These are phyloP conservation scores for Xylaria flabelliformis DNA, from an alignment of 495 filamentous ascomycete species.

Conservation along the genomic window DNA sequence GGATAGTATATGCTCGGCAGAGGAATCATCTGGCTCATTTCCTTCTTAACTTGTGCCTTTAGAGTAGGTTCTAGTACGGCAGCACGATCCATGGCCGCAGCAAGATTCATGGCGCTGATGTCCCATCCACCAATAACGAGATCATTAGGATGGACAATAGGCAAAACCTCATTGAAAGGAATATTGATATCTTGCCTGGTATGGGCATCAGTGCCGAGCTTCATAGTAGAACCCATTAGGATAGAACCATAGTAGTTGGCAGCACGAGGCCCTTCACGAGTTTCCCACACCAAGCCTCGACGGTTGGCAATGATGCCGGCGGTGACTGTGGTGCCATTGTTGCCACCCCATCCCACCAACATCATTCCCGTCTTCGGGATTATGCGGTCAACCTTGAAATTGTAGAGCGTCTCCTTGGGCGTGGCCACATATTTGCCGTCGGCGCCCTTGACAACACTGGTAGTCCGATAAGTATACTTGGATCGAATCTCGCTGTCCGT, in stretches of 20 bases:
- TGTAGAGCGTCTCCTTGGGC: constrained; percentile 87
- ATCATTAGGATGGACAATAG: constrained; percentile 98
- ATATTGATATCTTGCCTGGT: constrained; percentile 93
- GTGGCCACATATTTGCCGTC: constrained; percentile 82
- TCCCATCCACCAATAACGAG: constrained; percentile 97
- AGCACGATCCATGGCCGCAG: constrained; percentile 94
- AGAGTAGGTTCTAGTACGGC: constrained; percentile 91
- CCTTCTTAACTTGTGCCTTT: constrained; percentile 86
- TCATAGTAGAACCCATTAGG: constrained; percentile 95
- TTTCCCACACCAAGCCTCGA: constrained; percentile 85
- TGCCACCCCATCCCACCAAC: constrained; percentile 98
- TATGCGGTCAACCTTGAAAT: constrained; percentile 97
- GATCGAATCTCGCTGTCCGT: constrained; percentile 86
- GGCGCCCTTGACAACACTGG: constrained; percentile 67
- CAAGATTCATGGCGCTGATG: constrained; percentile 87
- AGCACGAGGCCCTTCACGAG: constrained; percentile 79
- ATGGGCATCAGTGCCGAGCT: constrained; percentile 86
- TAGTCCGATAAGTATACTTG: constrained; percentile 95
- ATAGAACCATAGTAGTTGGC: constrained; percentile 99
- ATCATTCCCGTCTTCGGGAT: constrained; percentile 94
- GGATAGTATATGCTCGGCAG: constrained; percentile 98
- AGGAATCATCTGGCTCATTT: constrained; percentile 88
- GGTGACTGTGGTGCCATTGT: constrained; percentile 97
- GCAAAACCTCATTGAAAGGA: constrained; percentile 90
- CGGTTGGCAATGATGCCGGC: constrained; percentile 97